Evolutionary conservation across 78 protist genomes (phyloP).

Genomic region (Cavenderia fasciculata): DNA sequence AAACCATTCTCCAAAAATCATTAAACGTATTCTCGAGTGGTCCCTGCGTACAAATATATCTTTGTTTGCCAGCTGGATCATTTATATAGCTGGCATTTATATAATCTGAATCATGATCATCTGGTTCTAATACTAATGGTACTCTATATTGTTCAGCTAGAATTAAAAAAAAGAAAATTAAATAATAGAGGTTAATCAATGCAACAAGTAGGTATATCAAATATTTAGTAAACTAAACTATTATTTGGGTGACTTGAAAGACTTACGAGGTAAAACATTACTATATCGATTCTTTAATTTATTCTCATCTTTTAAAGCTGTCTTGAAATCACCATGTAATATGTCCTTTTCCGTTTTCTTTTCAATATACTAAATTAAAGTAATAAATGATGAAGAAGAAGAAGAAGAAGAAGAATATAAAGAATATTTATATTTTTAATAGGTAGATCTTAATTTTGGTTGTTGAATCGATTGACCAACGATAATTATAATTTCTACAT

Average conservation of each 20-base stretch:
- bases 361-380: conserved; percentile 30
- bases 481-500: not conserved
- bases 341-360: conserved; percentile 74
- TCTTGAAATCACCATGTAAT: conserved; percentile 56
- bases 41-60: conserved; percentile 86
- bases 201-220: no score
- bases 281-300: conserved; percentile 64
- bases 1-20: conserved; percentile 89
- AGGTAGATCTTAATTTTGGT: no score
- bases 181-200: not conserved
- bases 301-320: conserved; percentile 48
- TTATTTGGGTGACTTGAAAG: not conserved
- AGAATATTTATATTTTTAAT: no score
- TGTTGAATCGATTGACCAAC: not conserved
- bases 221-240: not conserved
- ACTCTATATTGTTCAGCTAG: conserved; percentile 20
- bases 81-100: conserved; percentile 66
- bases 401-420: not conserved
- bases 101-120: conserved; percentile 47
- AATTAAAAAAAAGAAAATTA: not conserved
- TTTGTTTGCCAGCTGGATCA: not conserved
- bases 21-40: conserved; percentile 76
- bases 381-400: not conserved
- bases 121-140: conserved; percentile 6
- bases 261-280: conserved; percentile 82